Percentiles rank a stretch among this genome's conserved stretches.
Evolutionary conservation across 169 alveolate genomes (phyloP).

Genomic region (Cryptosporidium tyzzeri): DNA sequence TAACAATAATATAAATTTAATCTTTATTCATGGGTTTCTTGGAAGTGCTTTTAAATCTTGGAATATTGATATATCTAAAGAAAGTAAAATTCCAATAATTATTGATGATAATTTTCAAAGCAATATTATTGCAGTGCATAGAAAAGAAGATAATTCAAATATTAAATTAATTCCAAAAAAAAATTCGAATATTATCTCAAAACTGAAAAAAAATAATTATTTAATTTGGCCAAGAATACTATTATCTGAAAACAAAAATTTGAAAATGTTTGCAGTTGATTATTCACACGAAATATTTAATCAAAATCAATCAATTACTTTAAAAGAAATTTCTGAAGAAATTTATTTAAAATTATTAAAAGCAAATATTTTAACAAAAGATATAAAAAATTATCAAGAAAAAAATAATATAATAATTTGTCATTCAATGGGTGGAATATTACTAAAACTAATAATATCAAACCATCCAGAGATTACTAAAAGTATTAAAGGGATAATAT

Average conservation of each 20-base stretch:
- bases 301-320: neutral
- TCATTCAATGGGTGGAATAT: conserved; percentile 76
- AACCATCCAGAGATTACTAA: conserved; percentile 59
- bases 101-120: conserved; percentile 2
- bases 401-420: conserved; percentile 56
- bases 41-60: conserved; percentile 75
- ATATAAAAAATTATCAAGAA: neutral
- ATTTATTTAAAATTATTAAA: conserved; percentile 29
- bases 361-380: conserved; percentile 56
- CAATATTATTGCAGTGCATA: neutral
- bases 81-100: conserved; percentile 24
- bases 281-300: conserved; percentile 55
- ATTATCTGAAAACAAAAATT: neutral
- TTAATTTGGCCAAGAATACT: conserved; percentile 61
- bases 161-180: neutral
- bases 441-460: conserved; percentile 40
- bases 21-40: conserved; percentile 64
- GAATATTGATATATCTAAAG: conserved; percentile 50
- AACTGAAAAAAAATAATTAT: conserved; percentile 39
- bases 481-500: conserved; percentile 44
- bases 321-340: conserved; percentile 55
- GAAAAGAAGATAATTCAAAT: neutral
- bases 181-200: neutral
- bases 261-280: conserved; percentile 48
- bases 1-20: conserved; percentile 15